Conservation (phyloP, 345 rosid species). For the Crucihimalaya himalaica region DNA sequence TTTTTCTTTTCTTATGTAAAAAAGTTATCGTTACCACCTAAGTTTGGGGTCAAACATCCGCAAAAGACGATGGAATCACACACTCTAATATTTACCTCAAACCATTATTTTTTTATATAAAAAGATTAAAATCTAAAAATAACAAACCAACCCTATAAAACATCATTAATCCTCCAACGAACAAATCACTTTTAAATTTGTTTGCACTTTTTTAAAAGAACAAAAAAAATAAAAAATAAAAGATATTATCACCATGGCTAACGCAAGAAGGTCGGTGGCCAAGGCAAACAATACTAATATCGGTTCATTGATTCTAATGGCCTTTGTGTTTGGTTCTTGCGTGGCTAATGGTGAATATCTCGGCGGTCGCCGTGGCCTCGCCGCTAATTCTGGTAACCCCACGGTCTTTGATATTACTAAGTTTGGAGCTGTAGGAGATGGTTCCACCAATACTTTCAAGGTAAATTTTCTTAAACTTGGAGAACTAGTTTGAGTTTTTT, state of each 20-base stretch:
- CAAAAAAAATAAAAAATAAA: not conserved
- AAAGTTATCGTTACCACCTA: slow-evolving; percentile 5
- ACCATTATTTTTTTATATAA: not conserved
- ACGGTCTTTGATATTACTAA: slow-evolving; percentile 47
- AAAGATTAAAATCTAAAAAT: not conserved
- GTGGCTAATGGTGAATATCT: slow-evolving; percentile 46
- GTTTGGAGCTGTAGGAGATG: slow-evolving; percentile 51
- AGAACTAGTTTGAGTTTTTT: not conserved
- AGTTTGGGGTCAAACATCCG: slow-evolving; percentile 22
- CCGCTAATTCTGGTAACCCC: slow-evolving; percentile 34
- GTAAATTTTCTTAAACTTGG: slow-evolving; percentile 10
- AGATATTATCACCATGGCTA: slow-evolving; percentile 48
- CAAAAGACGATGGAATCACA: slow-evolving; percentile 36
- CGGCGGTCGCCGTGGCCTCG: slow-evolving; percentile 39
- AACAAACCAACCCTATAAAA: slow-evolving; percentile 2
- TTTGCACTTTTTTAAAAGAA: slow-evolving; percentile 16
- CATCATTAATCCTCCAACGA: slow-evolving; percentile 15
- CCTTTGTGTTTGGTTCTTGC: slow-evolving; percentile 44
- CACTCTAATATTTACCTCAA: not conserved
- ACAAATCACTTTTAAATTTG: slow-evolving; percentile 27
- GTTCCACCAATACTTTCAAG: slow-evolving; percentile 39
- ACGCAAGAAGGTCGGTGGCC: slow-evolving; percentile 36
- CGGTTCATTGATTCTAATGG: slow-evolving; percentile 34
- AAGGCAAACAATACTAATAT: slow-evolving; percentile 24
- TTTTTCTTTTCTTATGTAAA: not conserved